Evolutionary conservation across 148 eudicot species (phyloP).

Genomic region (Chenopodium suecicum): DNA sequence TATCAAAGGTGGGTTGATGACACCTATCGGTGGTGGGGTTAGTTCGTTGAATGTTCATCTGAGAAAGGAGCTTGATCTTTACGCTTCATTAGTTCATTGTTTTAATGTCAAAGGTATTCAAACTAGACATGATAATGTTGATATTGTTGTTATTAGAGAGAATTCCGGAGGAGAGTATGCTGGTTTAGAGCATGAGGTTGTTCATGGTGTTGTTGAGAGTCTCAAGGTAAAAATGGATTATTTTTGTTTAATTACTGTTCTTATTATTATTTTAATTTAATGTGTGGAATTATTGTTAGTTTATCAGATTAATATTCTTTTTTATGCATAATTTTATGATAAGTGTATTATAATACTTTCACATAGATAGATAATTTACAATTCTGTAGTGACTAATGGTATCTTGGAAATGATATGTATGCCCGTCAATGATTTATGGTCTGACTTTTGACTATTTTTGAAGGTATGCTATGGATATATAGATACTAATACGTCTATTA

Average conservation of each 20-base stretch:
- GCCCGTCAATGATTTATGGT: too few species aligned
- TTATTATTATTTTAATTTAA: not conserved
- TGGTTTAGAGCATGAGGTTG: slow-evolving; percentile 86
- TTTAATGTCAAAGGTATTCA: slow-evolving; percentile 62
- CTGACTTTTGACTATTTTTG: not conserved
- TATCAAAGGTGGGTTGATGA: slow-evolving; percentile 65
- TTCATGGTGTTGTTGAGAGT: slow-evolving; percentile 86
- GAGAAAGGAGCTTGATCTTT: slow-evolving; percentile 69
- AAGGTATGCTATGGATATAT: not conserved
- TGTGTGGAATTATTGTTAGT: not conserved
- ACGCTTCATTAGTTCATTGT: slow-evolving; percentile 71
- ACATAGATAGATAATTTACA: too few species aligned
- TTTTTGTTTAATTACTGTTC: not conserved
- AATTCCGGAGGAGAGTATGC: slow-evolving; percentile 85
- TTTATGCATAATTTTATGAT: not conserved
- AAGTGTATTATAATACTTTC: not conserved
- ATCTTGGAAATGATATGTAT: not conserved
- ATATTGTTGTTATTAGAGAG: slow-evolving; percentile 86
- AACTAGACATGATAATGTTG: slow-evolving; percentile 65
- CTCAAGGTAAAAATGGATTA: slow-evolving; percentile 48
- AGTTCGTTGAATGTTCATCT: slow-evolving; percentile 63
- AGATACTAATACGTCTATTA: not conserved
- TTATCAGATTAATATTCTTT: not conserved
- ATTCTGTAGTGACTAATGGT: not conserved
- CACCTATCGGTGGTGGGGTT: slow-evolving; percentile 82